These are phyloP conservation scores for Orbilia brochopaga DNA, from an alignment of 2,329 filamentous ascomycete species.

Conservation along the genomic window DNA sequence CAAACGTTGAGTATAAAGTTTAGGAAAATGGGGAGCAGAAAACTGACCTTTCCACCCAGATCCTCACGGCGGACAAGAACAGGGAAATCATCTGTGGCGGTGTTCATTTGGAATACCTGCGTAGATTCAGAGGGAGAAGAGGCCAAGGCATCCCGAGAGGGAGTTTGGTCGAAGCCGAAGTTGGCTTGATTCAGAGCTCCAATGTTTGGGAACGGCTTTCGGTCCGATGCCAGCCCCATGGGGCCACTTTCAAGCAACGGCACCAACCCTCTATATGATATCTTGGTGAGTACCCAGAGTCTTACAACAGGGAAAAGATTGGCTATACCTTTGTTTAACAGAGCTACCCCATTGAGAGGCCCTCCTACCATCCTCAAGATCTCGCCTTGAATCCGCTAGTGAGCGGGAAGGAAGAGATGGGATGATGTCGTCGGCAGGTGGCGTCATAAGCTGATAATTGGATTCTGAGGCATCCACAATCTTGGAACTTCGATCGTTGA, in stretches of 20 bases:
- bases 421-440: conserved; percentile 64
- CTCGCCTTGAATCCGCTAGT: conserved; percentile 27
- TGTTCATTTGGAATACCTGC: conserved; percentile 71
- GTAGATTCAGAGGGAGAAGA: conserved; percentile 70
- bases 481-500: conserved; percentile 74
- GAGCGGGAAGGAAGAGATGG: conserved; percentile 64
- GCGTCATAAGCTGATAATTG: conserved; percentile 88
- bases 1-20: conserved; percentile 23
- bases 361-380: conserved; percentile 30
- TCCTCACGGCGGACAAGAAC: conserved; percentile 73
- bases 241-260: conserved; percentile 34
- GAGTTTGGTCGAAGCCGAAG: conserved; percentile 78
- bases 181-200: conserved; percentile 73
- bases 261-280: conserved; percentile 18
- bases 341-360: conserved; percentile 34
- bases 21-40: conserved; percentile 27
- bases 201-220: conserved; percentile 49
- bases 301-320: not conserved
- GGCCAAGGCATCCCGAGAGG: conserved; percentile 61
- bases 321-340: conserved; percentile 39
- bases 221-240: conserved; percentile 30
- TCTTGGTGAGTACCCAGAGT: not conserved
- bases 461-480: conserved; percentile 68
- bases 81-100: conserved; percentile 80
- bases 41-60: conserved; percentile 62